Evolutionary conservation across 495 filamentous ascomycete species (phyloP).

Genomic region (Penicillium paxilli): DNA sequence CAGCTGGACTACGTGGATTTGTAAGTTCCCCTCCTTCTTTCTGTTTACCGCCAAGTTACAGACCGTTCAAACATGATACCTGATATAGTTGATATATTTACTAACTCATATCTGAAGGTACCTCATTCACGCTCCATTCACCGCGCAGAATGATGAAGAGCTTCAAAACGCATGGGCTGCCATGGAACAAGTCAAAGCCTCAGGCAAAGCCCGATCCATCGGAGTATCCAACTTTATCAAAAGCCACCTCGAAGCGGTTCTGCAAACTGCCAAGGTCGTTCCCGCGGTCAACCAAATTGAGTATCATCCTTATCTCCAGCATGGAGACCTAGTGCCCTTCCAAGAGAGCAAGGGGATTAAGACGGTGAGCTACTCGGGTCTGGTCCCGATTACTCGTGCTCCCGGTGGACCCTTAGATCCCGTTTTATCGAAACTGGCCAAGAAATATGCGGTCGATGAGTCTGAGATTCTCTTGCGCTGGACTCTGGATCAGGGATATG

Average conservation of each 20-base stretch:
- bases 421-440: conserved; percentile 58
- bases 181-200: conserved; percentile 70
- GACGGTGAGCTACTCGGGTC: conserved; percentile 65
- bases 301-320: conserved; percentile 86
- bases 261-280: conserved; percentile 61
- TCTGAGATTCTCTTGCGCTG: conserved; percentile 73
- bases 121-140: conserved; percentile 78
- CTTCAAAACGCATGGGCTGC: conserved; percentile 73
- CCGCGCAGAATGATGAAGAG: conserved; percentile 57
- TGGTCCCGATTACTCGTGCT: conserved; percentile 66
- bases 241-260: conserved; percentile 63
- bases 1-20: conserved; percentile 80
- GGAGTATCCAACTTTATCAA: conserved; percentile 82
- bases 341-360: conserved; percentile 69
- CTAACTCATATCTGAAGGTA: conserved; percentile 49
- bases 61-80: no score
- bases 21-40: conserved; percentile 37
- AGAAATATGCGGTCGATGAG: conserved; percentile 75
- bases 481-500: conserved; percentile 75
- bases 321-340: conserved; percentile 61
- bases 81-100: no score
- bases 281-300: conserved; percentile 88
- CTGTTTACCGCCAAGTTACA: no score
- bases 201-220: conserved; percentile 72
- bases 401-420: conserved; percentile 68